These are phyloP conservation scores for Leccinum pellstonianum DNA, from an alignment of 768 basidiomycete species.

Conservation along the genomic window DNA sequence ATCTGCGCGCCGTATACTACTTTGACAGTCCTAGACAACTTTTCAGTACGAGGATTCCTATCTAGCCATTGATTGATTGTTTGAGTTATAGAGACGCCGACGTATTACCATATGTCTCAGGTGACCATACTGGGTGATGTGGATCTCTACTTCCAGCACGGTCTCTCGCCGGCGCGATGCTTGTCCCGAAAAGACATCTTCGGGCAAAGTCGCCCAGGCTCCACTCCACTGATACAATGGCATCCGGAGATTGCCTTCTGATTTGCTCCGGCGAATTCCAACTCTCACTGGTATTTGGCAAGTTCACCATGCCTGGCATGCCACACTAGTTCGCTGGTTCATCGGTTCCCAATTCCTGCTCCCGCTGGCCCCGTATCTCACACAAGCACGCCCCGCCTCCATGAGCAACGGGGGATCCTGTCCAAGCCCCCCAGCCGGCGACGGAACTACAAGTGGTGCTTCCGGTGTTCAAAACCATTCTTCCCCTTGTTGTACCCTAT, in stretches of 20 bases:
- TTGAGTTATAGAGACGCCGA: background rate
- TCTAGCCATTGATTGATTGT: background rate
- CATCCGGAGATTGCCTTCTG: constrained; percentile 14
- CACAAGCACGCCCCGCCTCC: background rate
- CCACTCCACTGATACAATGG: background rate
- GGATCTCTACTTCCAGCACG: background rate
- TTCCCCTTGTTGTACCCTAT: background rate
- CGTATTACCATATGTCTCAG: background rate
- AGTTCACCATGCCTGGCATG: background rate
- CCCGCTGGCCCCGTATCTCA: background rate
- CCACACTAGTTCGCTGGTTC: background rate
- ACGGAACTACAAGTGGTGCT: background rate
- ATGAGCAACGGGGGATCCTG: background rate
- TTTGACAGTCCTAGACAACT: background rate
- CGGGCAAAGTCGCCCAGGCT: constrained; percentile 18
- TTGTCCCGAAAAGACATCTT: constrained; percentile 24
- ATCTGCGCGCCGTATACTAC: too few species aligned
- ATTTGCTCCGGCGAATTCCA: constrained; percentile 20
- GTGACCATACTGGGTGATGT: too few species aligned
- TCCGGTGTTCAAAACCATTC: background rate
- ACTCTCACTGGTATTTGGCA: constrained; percentile 11
- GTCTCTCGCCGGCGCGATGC: background rate
- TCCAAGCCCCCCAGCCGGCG: background rate
- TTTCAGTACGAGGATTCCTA: background rate
- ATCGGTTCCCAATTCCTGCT: constrained; percentile 8